These are phyloP conservation scores for Oryza meyeriana DNA, from an alignment of 176 grass and related monocot species.

Conservation along the genomic window DNA sequence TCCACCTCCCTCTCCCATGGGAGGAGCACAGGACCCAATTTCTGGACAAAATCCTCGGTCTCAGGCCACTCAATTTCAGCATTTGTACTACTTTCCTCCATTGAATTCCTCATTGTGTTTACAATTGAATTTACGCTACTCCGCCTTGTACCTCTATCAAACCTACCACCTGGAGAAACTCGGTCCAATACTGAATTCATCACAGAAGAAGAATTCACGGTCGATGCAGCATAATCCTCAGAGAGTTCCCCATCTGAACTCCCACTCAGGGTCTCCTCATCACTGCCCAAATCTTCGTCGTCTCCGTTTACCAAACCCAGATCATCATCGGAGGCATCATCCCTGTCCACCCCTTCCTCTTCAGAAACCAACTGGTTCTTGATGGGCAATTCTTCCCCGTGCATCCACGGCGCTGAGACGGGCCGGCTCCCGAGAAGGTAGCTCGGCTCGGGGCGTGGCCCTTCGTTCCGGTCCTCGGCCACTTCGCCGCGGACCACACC, in stretches of 20 bases:
- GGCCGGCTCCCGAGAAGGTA: conserved; percentile 19
- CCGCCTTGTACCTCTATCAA: background rate
- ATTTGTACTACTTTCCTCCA: conserved; percentile 27
- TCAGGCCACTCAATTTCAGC: background rate
- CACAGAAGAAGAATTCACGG: background rate
- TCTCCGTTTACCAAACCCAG: background rate
- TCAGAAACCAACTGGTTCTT: background rate
- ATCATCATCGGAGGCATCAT: conserved; percentile 32
- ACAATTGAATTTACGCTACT: conserved; percentile 32
- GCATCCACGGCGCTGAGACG: conserved; percentile 47
- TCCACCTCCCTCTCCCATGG: conserved; percentile 71
- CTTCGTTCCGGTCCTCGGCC: background rate
- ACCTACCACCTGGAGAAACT: background rate
- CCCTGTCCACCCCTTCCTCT: background rate
- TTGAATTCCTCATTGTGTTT: conserved; percentile 45
- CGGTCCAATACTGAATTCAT: background rate
- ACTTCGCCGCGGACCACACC: background rate
- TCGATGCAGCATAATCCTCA: background rate
- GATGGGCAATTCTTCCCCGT: conserved; percentile 28
- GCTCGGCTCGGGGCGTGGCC: background rate
- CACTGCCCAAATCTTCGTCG: background rate
- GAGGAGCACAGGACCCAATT: conserved; percentile 49
- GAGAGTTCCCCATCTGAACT: background rate
- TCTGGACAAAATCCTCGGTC: conserved; percentile 30
- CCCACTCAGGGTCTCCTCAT: background rate